Base-by-base conservation (phyloP, 495 filamentous ascomycete genomes). In the Aspergillus conjunctus region DNA sequence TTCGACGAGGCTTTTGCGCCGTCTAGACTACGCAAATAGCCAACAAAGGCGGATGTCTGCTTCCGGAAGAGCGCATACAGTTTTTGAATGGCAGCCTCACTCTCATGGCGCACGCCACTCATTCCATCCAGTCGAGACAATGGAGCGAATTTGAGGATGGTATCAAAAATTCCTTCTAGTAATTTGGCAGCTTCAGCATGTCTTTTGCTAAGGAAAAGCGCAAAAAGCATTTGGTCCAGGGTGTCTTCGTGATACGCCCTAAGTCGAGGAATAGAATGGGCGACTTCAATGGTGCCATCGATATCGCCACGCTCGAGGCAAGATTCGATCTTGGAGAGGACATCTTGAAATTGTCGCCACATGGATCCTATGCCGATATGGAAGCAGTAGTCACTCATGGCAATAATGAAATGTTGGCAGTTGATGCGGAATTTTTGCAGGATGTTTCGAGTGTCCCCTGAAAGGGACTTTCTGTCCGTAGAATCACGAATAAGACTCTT, bases 211-310 rank as follows among this genome's bases (percentile, higher is more conserved):
- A 96, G 79, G 17, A 97, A 77, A 0, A 94, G 77, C 1, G 84
- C 83, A 59, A 85, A 86, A 76, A 96, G 82, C 57, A 97, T 91
- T 32, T 83, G 77, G 64, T 97, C 91, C 2, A 98, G 81, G n/a
- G 87, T 81, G 9, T 79, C 71, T 67, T 93, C 90, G 62, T 96
- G 92, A 37, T 83, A 82, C n/a, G 83, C 81, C 8, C 87, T 78
- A 7, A 98, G 69, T 32, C 79, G 73, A 15, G 86, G 83, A 0
- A 95, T 77, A 0, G 78, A 80, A 34, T 78, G 75, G 1, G 78
- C 78, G 5, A 88, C 85, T 61, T 85, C 75, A 26, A 81, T 76
- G 4, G 75, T 75, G 9, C 78, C 77, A 57, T 78, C 72, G 34
- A 75, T 74, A 45, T 78, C 74, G 11, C 79, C 72, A 32, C 73